phyloP scores from a whole-genome alignment of 2,329 filamentous ascomycete species.

The Verruconis gallopava region DNA sequence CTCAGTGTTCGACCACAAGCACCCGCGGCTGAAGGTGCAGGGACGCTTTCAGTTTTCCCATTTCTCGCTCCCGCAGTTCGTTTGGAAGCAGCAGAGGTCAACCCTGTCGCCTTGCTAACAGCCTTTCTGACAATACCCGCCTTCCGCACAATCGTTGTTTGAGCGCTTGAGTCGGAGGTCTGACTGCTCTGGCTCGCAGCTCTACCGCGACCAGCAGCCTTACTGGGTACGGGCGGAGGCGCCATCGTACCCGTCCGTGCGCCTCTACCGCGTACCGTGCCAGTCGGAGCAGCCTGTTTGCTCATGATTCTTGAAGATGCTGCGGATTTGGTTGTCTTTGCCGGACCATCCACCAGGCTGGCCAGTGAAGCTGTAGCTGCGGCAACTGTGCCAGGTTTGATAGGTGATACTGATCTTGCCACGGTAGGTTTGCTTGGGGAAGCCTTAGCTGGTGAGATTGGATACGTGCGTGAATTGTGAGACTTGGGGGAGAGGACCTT shows the following conservation, averaged over 20 bases:
- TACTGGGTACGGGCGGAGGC: constrained; percentile 14
- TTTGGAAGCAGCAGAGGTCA: constrained; percentile 6
- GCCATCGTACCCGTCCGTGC: constrained; percentile 22
- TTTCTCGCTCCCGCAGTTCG: constrained; percentile 8
- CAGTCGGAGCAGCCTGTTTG: constrained; percentile 18
- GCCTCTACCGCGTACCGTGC: constrained; percentile 15
- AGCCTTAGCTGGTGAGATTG: constrained; percentile 39
- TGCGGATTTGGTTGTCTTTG: constrained; percentile 20
- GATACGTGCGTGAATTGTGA: constrained; percentile 59
- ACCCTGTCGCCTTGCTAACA: constrained; percentile 7
- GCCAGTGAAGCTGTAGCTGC: constrained; percentile 8
- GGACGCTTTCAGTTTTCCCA: no score
- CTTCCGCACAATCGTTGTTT: constrained; percentile 49
- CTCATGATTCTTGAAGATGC: constrained; percentile 20
- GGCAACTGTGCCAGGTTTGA: constrained; percentile 18
- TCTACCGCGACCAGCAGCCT: constrained; percentile 32
- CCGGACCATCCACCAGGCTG: constrained; percentile 6
- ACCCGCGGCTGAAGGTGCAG: constrained; percentile 4
- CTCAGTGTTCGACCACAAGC: constrained; percentile 4
- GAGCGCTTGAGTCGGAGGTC: constrained; percentile 47
- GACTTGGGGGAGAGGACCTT: constrained; percentile 72
- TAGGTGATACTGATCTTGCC: constrained; percentile 46
- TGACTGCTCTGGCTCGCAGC: constrained; percentile 49
- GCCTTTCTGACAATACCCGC: constrained; percentile 8
- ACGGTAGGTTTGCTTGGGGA: constrained; percentile 47